Base-by-base conservation (phyloP, 139 green algal genomes). In the Tetraselmis chui region DNA sequence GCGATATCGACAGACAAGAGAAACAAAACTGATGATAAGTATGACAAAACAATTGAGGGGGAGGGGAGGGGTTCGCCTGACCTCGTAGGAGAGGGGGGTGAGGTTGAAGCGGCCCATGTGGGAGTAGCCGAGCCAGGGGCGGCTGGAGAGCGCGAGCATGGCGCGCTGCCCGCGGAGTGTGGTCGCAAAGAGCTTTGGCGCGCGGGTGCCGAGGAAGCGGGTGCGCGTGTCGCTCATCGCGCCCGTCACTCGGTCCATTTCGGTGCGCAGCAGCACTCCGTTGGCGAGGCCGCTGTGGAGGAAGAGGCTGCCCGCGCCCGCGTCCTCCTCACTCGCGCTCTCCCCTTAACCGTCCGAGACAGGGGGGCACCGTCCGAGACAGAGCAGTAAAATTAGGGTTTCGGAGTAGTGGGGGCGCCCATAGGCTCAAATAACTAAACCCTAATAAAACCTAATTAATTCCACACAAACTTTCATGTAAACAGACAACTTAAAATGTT, bases 111-210 rank as follows among this genome's bases (percentile, higher is more conserved):
- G 86, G 23, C 97, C 96, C 87, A 95, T 89, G 86, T 95, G 88
- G 27, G 81, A 90, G 89, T 98, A 97, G 1, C 95, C 97, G 58
- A 99, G 90, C 97, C 97, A 99, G 2, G 97, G 94, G 28, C 95
- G 87, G 30, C 79, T 91, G 74, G 92, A 97, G 2, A 99, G 92
- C 30, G 96, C 97, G 81, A 99, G 87, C 94, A 99, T 96, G 79
- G 89, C 90, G 28, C 88, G 90, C 81, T 84, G 59, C 45, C 94
- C 95, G 23, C 90, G 86, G 30, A 97, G 91, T 1, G 59, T 81
- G 1, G 90, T 89, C 0, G 84, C 78, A 78, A 95, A 92, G 45
- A 99, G 93, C 77, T 93, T 93, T 28, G 96, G 94, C 1, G 92
- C 31, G 5, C 89, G 84, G 0, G 93, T 94, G 78, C 97, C 97